Base-by-base conservation (phyloP, 2,329 filamentous ascomycete genomes). In the Aspergillus sp. region DNA sequence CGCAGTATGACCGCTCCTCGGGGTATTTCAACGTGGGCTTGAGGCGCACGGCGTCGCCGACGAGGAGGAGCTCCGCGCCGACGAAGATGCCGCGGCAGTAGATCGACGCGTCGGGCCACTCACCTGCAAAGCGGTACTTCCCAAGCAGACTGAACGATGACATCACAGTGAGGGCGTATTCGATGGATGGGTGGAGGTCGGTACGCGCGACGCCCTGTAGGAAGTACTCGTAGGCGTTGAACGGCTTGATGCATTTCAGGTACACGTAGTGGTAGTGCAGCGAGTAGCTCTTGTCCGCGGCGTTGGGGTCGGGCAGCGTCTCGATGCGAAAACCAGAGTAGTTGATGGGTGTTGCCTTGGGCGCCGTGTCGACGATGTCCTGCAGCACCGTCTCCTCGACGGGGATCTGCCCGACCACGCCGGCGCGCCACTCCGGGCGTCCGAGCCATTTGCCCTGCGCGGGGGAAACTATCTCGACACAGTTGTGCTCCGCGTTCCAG, bases 241-340 rank as follows among this genome's bases (percentile, higher is more conserved):
- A 79, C 0, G 84, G 83, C 14, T 82, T 77, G 11, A 81, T 78
- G 29, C 77, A 75, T 43, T 78, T 75, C 3, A 85, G 56, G 0
- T 76, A 75, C 2, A 86, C 71, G 56, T 84, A 85, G 53, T 74
- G 79, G 59, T 82, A 79, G 52, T 80, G 79, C 50, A 78, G 76
- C 0, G 79, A 81, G 2, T 75, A 68, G 5, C 71, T 70, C 60
- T 85, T 86, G 58, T 81, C 72, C 1, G 67, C 56, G 14, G 72
- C 70, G 56, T 81, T 77, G 0, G 79, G 77, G 54, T 82, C 68
- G 0, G 82, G 76, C 11, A 84, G 66, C 0, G 80, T 81, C 58
- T 86, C 83, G 1, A 86, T 71, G 0, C 83, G 78, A 52, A 83
- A 80, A 0, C 82, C 82, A 21, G 78, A 77, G 52, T 77, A 76